These are phyloP conservation scores for Fraxinus angustifolia DNA, from an alignment of 305 asterid genomes.

Conservation along the genomic window DNA sequence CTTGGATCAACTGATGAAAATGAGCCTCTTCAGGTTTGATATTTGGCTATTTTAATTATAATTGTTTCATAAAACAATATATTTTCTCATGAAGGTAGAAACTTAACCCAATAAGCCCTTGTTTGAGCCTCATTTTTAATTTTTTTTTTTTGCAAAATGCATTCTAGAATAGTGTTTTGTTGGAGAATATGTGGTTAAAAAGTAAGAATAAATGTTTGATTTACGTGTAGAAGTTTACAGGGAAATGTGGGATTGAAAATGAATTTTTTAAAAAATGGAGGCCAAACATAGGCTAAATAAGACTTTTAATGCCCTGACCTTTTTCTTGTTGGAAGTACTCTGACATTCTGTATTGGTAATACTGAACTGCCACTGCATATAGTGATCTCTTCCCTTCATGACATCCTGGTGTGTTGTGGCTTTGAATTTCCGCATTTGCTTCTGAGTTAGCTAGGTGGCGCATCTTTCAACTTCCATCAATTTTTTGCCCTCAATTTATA, in stretches of 20 bases:
- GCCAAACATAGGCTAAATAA: not conserved
- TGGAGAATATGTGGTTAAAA: not conserved
- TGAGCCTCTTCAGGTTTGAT: conserved; percentile 66
- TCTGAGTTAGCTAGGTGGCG: not conserved
- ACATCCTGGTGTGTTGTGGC: not conserved
- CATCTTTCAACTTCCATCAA: not conserved
- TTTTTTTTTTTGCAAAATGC: not conserved
- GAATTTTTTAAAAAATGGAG: not conserved
- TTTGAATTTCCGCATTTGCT: not conserved
- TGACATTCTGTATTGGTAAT: not conserved
- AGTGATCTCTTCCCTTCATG: not conserved
- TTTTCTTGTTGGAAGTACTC: not conserved
- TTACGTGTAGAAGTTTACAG: no score
- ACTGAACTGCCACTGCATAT: not conserved
- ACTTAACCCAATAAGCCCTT: not conserved
- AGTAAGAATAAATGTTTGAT: not conserved
- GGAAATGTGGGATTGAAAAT: no score
- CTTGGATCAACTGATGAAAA: conserved; percentile 71
- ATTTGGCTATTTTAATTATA: not conserved
- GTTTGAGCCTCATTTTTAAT: not conserved
- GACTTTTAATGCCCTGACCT: not conserved
- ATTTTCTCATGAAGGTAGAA: not conserved
- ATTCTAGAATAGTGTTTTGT: not conserved
- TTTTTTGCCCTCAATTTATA: not conserved
- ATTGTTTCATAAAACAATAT: not conserved